A percentile compares a stretch with the other conserved stretches of the same genome.
phyloP scores from a whole-genome alignment of 129 eudicot species.

The Artemisia argyi region DNA sequence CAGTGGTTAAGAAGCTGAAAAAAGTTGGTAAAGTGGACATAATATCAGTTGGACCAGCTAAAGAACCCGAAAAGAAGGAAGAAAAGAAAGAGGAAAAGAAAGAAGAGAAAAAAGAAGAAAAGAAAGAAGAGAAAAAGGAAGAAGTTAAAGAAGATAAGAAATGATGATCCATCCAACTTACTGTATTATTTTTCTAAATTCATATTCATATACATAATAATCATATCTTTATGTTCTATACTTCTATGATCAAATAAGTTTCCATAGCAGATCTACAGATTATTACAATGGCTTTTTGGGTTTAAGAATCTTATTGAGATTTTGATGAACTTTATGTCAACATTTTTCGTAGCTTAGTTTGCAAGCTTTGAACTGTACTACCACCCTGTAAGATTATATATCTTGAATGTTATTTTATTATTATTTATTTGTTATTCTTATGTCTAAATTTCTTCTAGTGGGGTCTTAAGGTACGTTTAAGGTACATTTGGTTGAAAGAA shows the following conservation, averaged over 20 bases:
- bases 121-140: constrained; percentile 18
- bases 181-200: neutral
- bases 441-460: constrained; percentile 2
- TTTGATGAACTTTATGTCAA: constrained; percentile 13
- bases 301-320: constrained; percentile 11
- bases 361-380: constrained; percentile 32
- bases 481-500: too few species aligned
- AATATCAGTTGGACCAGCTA: constrained; percentile 91
- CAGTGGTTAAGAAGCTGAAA: constrained; percentile 80
- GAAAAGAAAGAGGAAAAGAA: constrained; percentile 61
- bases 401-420: neutral
- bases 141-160: constrained; percentile 16
- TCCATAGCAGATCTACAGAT: neutral
- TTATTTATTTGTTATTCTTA: neutral
- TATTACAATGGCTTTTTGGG: constrained; percentile 3
- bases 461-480: constrained; percentile 5
- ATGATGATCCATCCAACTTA: neutral
- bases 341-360: constrained; percentile 31
- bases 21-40: constrained; percentile 86
- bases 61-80: constrained; percentile 83
- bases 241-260: neutral
- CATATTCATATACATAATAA: neutral
- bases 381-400: neutral
- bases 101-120: constrained; percentile 42
- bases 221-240: constrained; percentile 2